Conservation (phyloP, 106 monocot genomes). For the Narthecium ossifragum region DNA sequence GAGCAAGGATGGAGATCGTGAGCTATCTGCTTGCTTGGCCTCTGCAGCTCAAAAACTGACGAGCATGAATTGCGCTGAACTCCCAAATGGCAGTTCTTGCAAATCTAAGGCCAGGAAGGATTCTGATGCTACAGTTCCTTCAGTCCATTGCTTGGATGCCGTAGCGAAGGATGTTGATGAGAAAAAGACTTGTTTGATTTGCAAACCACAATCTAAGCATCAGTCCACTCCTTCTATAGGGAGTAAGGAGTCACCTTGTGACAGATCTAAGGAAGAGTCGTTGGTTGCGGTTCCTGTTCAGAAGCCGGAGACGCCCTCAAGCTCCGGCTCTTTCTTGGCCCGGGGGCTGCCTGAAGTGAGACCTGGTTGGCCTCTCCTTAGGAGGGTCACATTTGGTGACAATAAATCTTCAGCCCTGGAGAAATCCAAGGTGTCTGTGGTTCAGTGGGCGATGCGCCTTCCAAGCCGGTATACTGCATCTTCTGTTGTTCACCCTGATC, state of each 20-base stretch:
- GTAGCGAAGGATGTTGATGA: background rate
- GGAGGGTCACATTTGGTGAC: conserved; percentile 16
- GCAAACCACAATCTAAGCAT: too few species aligned
- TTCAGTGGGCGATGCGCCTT: conserved; percentile 55
- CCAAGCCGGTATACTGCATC: conserved; percentile 31
- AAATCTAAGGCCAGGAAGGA: background rate
- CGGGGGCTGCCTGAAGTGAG: conserved; percentile 14
- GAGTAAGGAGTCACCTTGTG: conserved; percentile 4
- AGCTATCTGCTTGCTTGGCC: background rate
- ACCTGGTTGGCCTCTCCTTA: conserved; percentile 58
- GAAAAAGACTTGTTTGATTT: background rate
- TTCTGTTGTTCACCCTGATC: conserved; percentile 25
- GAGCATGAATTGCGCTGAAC: background rate
- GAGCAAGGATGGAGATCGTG: background rate
- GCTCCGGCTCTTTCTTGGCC: conserved; percentile 1
- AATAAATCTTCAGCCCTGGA: conserved; percentile 8
- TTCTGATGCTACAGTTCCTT: background rate
- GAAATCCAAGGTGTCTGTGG: conserved; percentile 27
- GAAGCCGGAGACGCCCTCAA: background rate
- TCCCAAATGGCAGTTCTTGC: background rate
- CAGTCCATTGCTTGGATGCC: background rate
- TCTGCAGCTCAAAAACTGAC: background rate
- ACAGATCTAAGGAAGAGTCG: conserved; percentile 11
- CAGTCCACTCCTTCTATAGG: background rate
- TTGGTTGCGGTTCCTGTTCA: background rate